Percentiles rank a stretch among this genome's conserved stretches.
Conservation (phyloP, 805 yeast genomes). For the Starmerella sp. region DNA sequence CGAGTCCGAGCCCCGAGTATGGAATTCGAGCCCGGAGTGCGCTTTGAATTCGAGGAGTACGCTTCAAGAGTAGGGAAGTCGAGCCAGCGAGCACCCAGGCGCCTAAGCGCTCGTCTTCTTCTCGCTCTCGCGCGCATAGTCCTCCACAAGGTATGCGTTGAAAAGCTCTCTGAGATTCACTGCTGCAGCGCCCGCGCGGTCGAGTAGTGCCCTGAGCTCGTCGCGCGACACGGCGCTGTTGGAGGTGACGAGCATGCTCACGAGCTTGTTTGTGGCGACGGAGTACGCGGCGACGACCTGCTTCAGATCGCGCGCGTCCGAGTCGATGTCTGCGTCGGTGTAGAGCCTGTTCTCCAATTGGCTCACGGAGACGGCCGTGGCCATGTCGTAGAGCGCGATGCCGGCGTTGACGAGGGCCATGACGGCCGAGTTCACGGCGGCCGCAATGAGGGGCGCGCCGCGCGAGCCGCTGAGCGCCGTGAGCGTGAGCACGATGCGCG, state of each 20-base stretch:
- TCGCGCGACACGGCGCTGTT: constrained; percentile 9
- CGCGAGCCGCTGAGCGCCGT: constrained; percentile 45
- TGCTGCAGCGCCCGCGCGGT: constrained; percentile 19
- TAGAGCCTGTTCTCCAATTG: constrained; percentile 6
- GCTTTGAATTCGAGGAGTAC: no score
- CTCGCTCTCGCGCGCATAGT: constrained; percentile 13
- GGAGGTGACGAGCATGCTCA: constrained; percentile 20
- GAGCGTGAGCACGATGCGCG: constrained; percentile 70
- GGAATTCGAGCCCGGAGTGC: no score
- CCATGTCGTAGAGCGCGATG: constrained; percentile 66
- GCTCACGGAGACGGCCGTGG: constrained; percentile 35
- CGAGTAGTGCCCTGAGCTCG: constrained; percentile 15
- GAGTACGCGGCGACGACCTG: constrained; percentile 22
- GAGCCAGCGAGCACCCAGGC: background rate
- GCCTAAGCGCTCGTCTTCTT: background rate
- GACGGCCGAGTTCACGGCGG: constrained; percentile 52
- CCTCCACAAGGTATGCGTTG: constrained; percentile 22
- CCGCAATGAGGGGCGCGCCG: constrained; percentile 32
- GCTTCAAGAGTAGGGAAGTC: no score
- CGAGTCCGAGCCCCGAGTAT: no score
- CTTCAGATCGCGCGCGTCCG: background rate
- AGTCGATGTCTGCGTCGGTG: constrained; percentile 17
- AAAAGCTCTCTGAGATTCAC: constrained; percentile 17
- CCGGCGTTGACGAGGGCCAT: constrained; percentile 78
- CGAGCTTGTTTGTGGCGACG: constrained; percentile 16